These are phyloP conservation scores for Colletotrichum gloeosporioides DNA, from an alignment of 2,329 filamentous ascomycete species.

Conservation along the genomic window DNA sequence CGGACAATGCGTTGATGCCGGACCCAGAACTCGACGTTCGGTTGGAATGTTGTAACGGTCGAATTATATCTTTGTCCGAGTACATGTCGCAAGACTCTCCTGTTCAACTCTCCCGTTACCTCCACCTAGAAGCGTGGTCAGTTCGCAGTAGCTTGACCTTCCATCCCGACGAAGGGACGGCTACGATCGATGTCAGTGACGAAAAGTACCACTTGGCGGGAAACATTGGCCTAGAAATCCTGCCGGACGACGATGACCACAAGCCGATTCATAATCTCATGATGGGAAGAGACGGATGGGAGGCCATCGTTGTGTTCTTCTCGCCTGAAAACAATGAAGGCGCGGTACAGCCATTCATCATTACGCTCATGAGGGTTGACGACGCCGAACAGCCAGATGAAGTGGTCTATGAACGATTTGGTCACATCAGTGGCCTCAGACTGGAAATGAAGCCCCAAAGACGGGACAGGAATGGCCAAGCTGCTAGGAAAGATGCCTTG, in stretches of 20 bases:
- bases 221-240: background rate
- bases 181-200: background rate
- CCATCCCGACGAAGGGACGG: background rate
- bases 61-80: background rate
- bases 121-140: background rate
- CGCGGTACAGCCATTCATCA: background rate
- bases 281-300: background rate
- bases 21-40: background rate
- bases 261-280: background rate
- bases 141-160: background rate
- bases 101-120: background rate
- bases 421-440: background rate
- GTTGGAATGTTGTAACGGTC: background rate
- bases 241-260: background rate
- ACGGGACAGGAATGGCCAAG: fast-evolving
- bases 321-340: background rate
- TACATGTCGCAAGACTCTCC: background rate
- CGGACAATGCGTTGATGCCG: background rate
- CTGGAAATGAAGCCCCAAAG: background rate
- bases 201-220: background rate
- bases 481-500: background rate
- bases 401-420: background rate
- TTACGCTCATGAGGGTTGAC: background rate
- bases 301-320: background rate
- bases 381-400: background rate